Percentiles rank a stretch among this genome's conserved stretches.
Conservation (phyloP, 2,329 filamentous ascomycete species). For the Phoma sp. region DNA sequence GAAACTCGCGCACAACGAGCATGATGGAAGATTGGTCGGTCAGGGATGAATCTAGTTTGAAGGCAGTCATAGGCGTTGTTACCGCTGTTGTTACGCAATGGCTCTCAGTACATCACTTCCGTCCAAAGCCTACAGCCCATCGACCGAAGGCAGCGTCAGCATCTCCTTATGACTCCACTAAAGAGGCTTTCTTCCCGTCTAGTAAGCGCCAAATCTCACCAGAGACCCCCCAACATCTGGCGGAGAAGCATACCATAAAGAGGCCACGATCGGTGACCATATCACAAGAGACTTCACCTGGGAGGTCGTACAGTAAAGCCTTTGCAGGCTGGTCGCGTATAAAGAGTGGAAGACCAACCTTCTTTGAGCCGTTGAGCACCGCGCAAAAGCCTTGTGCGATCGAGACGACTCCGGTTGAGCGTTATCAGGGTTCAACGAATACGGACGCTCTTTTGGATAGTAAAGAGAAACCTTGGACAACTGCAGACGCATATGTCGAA, state of each 20-base stretch:
- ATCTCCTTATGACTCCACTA: background rate
- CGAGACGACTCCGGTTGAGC: background rate
- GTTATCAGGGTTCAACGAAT: background rate
- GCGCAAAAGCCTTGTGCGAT: background rate
- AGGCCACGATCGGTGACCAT: constrained; percentile 22
- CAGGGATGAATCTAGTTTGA: constrained; percentile 49
- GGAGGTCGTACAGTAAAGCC: constrained; percentile 14
- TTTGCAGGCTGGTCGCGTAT: constrained; percentile 53
- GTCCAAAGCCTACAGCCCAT: constrained; percentile 52
- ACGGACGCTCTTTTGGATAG: background rate
- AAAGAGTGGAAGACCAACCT: constrained; percentile 48
- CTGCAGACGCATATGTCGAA: background rate
- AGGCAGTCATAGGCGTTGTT: constrained; percentile 68
- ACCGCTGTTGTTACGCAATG: constrained; percentile 74
- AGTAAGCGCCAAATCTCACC: background rate
- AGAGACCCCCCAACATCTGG: background rate
- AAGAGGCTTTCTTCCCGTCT: background rate
- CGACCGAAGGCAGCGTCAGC: constrained; percentile 15
- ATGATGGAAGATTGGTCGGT: constrained; percentile 29
- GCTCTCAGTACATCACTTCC: constrained; percentile 73
- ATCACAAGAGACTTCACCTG: background rate
- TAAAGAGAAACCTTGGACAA: background rate
- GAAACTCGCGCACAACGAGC: constrained; percentile 13
- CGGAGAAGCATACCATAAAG: constrained; percentile 18
- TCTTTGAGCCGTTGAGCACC: constrained; percentile 30